Evolutionary conservation across 768 basidiomycete species (phyloP).

Genomic region (Calocera viscosa): DNA sequence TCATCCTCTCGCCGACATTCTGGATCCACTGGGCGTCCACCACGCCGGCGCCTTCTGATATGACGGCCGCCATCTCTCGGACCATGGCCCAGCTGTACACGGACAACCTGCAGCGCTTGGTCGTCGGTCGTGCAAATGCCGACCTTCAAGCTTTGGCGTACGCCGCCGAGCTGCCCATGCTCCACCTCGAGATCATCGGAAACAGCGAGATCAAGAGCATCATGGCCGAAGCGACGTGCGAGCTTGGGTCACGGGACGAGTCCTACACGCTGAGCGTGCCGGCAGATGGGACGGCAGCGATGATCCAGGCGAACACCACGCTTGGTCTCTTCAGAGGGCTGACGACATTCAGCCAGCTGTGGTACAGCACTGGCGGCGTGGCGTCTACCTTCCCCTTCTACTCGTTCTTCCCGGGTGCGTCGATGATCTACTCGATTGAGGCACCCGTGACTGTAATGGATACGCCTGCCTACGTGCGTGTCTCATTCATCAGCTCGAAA

Average conservation of each 20-base stretch:
- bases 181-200: constrained; percentile 34
- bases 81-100: constrained; percentile 34
- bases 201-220: constrained; percentile 33
- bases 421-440: constrained; percentile 38
- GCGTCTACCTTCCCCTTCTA: neutral
- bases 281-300: constrained; percentile 40
- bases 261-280: constrained; percentile 48
- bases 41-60: constrained; percentile 37
- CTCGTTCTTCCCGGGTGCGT: neutral
- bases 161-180: constrained; percentile 34
- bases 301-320: constrained; percentile 43
- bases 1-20: neutral
- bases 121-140: constrained; percentile 44
- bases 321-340: constrained; percentile 54
- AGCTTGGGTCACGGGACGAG: constrained; percentile 44
- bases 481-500: constrained; percentile 21
- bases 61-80: constrained; percentile 43
- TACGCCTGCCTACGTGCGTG: constrained; percentile 47
- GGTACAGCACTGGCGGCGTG: constrained; percentile 32
- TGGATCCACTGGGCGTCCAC: neutral
- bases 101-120: constrained; percentile 49
- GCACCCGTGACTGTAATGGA: constrained; percentile 52
- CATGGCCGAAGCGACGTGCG: constrained; percentile 39
- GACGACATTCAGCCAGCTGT: constrained; percentile 63
- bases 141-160: constrained; percentile 31